Evolutionary conservation across 768 basidiomycete genomes (phyloP), one percentile per base, ranked within the genome.

Genomic region (Royoungia palumana): DNA sequence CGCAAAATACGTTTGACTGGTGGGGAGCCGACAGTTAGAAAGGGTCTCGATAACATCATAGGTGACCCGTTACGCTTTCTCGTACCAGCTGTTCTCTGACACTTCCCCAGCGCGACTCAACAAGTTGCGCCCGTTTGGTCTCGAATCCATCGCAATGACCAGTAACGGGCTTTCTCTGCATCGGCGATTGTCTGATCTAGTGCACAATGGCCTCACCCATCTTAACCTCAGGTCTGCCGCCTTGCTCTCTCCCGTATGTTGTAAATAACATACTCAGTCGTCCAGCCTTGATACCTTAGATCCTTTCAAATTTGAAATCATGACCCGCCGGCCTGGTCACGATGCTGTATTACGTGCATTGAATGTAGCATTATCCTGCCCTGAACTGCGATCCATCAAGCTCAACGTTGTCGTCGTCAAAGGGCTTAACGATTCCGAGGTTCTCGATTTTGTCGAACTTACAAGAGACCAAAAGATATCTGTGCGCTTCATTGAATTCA

Each of bases 401-500:
- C 62, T 94, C 43, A 94, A 94, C 63, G 85, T 87, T 2, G 91
- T 94, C 19, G 78, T 94, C 28, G 75, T 94, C 51, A 83, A 82
- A 56, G 87, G 81, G 17, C 69, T 95, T 25, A 94, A 94, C 57
- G 88, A 92, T 59, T 65, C 71, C n/a, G 90, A 94, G 66, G 72
- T 91, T 12, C 63, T 82, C 3, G 84, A 87, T 49, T 94, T 94
- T 61, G 81, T 91, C 35, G 80, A 85, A 57, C 71, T 94, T 68
- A 89, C 87, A 5, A 80, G 77, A 56, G 69, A 85, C 38, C 73
- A 73, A 38, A 65, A 70, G 2, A 67, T 92, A 21, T 87, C 81
- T 34, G 81, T 93, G 35, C 80, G 93, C 32, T 92, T 94, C 65
- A 94, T 94, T 49, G 91, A 94, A 66, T 94, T 89, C 62, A 94